A percentile compares a stretch with the other conserved stretches of the same genome.
Conservation (phyloP, 768 basidiomycete genomes). For the Fistulinella prunicolor region DNA sequence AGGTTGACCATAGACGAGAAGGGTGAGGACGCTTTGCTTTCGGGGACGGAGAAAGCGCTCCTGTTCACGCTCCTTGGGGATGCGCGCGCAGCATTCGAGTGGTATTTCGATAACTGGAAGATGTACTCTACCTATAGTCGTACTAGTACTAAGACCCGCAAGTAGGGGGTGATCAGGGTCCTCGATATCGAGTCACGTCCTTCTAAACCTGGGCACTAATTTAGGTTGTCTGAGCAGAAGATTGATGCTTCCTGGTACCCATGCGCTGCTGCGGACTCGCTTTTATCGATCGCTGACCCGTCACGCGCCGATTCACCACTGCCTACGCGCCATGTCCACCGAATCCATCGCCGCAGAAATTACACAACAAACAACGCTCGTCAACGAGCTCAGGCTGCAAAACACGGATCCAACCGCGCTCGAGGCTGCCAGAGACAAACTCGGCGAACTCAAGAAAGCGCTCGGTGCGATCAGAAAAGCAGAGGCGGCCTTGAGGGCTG, state of each 20-base stretch:
- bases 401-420: conserved; percentile 48
- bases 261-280: conserved; percentile 17
- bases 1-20: conserved; percentile 1
- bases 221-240: no score
- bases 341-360: conserved; percentile 54
- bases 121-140: conserved; percentile 7
- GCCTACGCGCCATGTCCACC: conserved; percentile 37
- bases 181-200: conserved; percentile 18
- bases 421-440: conserved; percentile 64
- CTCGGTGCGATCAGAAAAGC: conserved; percentile 41
- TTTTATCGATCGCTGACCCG: conserved; percentile 35
- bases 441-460: conserved; percentile 65
- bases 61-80: conserved; percentile 21
- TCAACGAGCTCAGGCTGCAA: conserved; percentile 60
- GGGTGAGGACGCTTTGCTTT: conserved; percentile 1
- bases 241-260: conserved; percentile 15
- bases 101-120: conserved; percentile 14
- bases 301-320: conserved; percentile 12
- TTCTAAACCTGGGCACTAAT: no score
- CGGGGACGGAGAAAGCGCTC: conserved; percentile 8
- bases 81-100: conserved; percentile 20
- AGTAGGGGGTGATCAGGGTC: conserved; percentile 24
- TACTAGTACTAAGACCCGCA: background rate
- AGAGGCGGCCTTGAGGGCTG: conserved; percentile 29
- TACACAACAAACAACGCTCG: conserved; percentile 48